Conservation (phyloP, 371 early-diverging fungal species). For the Entomophthora muscae region DNA sequence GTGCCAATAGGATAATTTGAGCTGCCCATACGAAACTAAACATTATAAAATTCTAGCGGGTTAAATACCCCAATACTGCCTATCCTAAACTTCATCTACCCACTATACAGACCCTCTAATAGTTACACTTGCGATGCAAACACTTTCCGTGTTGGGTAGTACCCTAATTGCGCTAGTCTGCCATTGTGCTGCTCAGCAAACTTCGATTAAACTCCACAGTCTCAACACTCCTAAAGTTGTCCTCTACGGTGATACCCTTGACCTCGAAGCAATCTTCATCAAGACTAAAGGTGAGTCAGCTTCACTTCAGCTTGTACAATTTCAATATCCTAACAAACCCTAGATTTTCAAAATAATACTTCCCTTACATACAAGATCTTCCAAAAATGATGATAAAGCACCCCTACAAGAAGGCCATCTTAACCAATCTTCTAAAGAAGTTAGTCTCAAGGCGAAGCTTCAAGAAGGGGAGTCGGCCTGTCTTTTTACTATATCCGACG, state of each 20-base stretch:
- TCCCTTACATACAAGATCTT: not conserved
- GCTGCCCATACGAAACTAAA: too few species aligned
- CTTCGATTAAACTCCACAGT: not conserved
- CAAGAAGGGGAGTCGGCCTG: not conserved
- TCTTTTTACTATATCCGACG: not conserved
- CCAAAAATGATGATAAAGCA: not conserved
- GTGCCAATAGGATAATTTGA: too few species aligned
- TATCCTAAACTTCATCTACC: too few species aligned
- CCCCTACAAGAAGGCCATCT: not conserved
- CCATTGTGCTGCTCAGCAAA: not conserved
- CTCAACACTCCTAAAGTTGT: constrained; percentile 4
- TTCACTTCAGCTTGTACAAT: not conserved
- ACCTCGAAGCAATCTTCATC: not conserved
- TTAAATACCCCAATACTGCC: too few species aligned
- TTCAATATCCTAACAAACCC: not conserved
- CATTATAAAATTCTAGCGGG: too few species aligned
- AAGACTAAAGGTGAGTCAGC: not conserved
- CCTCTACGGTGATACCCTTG: not conserved
- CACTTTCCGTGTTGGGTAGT: not conserved
- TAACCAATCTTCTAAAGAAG: not conserved
- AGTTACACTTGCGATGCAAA: too few species aligned
- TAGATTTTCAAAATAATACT: not conserved
- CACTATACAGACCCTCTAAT: too few species aligned
- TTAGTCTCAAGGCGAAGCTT: not conserved
- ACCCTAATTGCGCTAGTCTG: not conserved